phyloP scores from a whole-genome alignment of 345 rosid genomes.

The Firmiana major region DNA sequence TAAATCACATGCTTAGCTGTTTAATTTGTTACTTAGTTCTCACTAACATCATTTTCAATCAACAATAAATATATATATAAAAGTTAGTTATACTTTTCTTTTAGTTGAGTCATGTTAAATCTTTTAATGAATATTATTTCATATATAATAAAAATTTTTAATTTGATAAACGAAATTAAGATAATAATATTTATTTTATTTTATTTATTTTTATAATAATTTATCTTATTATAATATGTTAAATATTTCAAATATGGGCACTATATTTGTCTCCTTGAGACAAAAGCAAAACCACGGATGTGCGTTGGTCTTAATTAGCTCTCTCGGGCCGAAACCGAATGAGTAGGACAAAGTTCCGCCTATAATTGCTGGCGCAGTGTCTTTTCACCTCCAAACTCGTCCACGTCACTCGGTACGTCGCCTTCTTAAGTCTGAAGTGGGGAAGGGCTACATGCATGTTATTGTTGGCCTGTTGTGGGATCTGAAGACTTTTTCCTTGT shows the following conservation, averaged over 20 bases:
- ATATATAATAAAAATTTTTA: too few species aligned
- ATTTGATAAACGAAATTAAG: too few species aligned
- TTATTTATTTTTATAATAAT: too few species aligned
- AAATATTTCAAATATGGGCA: neutral
- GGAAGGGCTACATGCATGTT: neutral
- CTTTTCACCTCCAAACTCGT: neutral
- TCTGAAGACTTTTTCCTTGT: too few species aligned
- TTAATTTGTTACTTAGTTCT: neutral
- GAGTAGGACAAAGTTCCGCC: neutral
- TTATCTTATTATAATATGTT: too few species aligned
- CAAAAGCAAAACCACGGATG: neutral
- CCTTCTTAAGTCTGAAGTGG: neutral
- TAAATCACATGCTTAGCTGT: too few species aligned
- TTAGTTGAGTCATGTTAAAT: too few species aligned
- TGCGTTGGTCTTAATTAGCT: neutral
- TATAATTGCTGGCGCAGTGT: neutral
- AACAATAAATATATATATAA: neutral
- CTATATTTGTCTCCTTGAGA: neutral
- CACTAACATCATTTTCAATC: neutral
- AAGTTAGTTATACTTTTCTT: neutral
- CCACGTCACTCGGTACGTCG: neutral
- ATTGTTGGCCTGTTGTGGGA: neutral
- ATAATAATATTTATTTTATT: too few species aligned
- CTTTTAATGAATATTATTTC: too few species aligned
- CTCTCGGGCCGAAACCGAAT: too few species aligned